Evolutionary conservation across 164 flowering plant species (phyloP), one percentile per base, ranked within the genome.

Genomic region (Vitis amurensis): DNA sequence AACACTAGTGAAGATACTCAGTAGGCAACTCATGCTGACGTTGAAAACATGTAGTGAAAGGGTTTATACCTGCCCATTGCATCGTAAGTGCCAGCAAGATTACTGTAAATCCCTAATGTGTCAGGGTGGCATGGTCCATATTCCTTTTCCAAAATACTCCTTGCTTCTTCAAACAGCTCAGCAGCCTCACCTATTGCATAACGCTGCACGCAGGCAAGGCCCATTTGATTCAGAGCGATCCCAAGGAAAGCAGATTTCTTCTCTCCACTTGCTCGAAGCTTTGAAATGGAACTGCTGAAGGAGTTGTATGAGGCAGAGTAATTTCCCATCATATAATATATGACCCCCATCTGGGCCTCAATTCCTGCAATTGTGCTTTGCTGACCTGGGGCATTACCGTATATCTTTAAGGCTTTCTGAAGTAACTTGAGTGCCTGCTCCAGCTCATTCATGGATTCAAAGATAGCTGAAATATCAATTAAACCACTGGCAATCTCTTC

Each of bases 51-150:
- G 44, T 37, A 6, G 44, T 37, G 15, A 67, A 55, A n/a, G 8
- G 19, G 70, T 37, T 12, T 31, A 17, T 74, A 86, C 90, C 88
- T 82, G 63, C 88, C 90, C 81, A 86, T 77, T 49, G 88, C 90
- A 78, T 84, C 90, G 74, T 86, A 86, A 27, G 85, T 81, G 51
- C 85, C 88, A 14, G 90, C 87, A 19, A 86, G 82, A 68, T 86
- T 86, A 77, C 85, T 86, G 31, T 75, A 84, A 12, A 84, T 85
- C 16, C 81, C 88, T 15, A 86, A 76, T 1, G 88, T 84, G 29
- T 86, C 85, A 12, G 81, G 80, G 75, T 86, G 90, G 75, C 73
- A 72, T 0, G 85, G 85, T 4, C 90, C 90, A 64, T 73, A 84
- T 78, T 86, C 85, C 51, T 73, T 68, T 61, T 86, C 84, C 74